Conservation (phyloP, 768 basidiomycete genomes). For the Infundibulicybe gibba region DNA sequence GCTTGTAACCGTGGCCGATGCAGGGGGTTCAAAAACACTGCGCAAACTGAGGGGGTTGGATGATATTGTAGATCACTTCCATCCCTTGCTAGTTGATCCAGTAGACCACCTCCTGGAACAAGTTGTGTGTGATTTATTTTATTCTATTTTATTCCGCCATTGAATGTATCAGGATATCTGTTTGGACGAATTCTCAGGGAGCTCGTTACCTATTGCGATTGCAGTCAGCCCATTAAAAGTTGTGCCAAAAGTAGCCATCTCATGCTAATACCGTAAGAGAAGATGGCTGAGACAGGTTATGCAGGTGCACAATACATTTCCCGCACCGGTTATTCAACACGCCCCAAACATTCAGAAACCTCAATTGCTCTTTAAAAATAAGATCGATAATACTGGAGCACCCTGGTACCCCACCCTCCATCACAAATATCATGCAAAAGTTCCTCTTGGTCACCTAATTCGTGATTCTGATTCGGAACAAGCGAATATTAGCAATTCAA, state of each 20-base stretch:
- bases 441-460: conserved; percentile 70
- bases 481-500: conserved; percentile 16
- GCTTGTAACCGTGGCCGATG: conserved; percentile 42
- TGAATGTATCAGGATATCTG: conserved; percentile 61
- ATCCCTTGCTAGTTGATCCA: conserved; percentile 71
- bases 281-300: too few relatives aligned
- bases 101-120: conserved; percentile 85
- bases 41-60: conserved; percentile 67
- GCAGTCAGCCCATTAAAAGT: conserved; percentile 47
- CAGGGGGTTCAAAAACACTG: conserved; percentile 18
- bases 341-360: conserved; percentile 78
- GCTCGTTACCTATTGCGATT: conserved; percentile 64
- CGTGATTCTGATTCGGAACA: conserved; percentile 25
- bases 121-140: conserved; percentile 47
- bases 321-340: conserved; percentile 67
- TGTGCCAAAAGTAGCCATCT: conserved; percentile 7
- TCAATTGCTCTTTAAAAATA: conserved; percentile 66
- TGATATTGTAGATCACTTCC: conserved; percentile 82
- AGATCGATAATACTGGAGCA: conserved; percentile 53
- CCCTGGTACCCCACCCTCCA: conserved; percentile 69
- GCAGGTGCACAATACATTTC: too few relatives aligned
- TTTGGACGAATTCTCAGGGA: conserved; percentile 75
- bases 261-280: too few relatives aligned
- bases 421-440: conserved; percentile 80
- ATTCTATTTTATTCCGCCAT: not conserved